Conservation (phyloP, 768 basidiomycete species). For the Lactarius deliciosus region DNA sequence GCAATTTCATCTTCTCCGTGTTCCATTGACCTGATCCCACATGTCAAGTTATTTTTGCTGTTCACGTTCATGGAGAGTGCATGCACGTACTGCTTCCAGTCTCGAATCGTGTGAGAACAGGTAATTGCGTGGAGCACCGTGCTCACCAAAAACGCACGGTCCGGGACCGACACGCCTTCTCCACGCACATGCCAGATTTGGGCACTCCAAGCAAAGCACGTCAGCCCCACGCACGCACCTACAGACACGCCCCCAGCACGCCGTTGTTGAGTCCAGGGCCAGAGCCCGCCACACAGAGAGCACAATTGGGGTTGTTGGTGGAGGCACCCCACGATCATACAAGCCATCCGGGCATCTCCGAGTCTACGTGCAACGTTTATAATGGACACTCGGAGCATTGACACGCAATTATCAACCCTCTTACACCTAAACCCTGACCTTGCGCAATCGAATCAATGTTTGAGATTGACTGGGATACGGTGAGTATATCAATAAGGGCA, state of each 20-base stretch:
- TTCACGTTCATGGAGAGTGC: not conserved
- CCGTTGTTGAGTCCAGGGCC: not conserved
- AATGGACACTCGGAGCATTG: not conserved
- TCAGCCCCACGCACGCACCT: slow-evolving; percentile 3
- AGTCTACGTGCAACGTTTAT: slow-evolving; percentile 3
- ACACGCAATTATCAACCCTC: slow-evolving; percentile 2
- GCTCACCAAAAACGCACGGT: not conserved
- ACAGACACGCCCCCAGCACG: not conserved
- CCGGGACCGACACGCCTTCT: slow-evolving; percentile 12
- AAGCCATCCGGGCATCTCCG: slow-evolving; percentile 23
- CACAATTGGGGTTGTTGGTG: slow-evolving; percentile 1
- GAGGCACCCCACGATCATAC: not conserved
- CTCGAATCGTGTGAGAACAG: not conserved
- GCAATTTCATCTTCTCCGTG: not conserved
- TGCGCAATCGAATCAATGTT: slow-evolving; percentile 15
- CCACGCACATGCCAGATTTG: slow-evolving; percentile 6
- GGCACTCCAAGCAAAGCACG: not conserved
- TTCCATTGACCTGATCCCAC: not conserved
- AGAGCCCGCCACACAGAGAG: not conserved
- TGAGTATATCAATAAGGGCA: slow-evolving; percentile 5
- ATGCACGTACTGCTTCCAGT: not conserved
- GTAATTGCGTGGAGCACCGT: not conserved
- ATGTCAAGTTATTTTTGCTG: not conserved
- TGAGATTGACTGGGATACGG: slow-evolving; percentile 28
- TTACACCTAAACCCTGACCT: slow-evolving; percentile 19